These are phyloP conservation scores for Colletotrichum simmondsii DNA, from an alignment of 2,329 filamentous ascomycete genomes.

Conservation along the genomic window DNA sequence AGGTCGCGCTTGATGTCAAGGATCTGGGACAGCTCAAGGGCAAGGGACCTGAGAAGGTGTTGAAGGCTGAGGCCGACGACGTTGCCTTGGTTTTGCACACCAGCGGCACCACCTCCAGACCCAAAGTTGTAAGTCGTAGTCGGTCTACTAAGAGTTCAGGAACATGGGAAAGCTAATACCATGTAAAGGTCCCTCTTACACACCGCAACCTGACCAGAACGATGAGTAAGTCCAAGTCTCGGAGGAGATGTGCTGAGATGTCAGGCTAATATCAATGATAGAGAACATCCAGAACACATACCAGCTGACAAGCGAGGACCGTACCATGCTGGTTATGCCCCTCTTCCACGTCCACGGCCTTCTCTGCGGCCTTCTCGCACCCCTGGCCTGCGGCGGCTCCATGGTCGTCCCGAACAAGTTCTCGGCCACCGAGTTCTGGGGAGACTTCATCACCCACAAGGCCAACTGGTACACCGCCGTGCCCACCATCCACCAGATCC, in stretches of 20 bases:
- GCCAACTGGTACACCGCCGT: constrained; percentile 95
- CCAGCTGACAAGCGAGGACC: constrained; percentile 74
- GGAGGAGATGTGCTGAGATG: constrained; percentile 9
- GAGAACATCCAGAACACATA: constrained; percentile 85
- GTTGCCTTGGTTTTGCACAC: constrained; percentile 86
- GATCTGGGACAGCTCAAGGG: constrained; percentile 74
- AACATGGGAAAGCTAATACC: constrained; percentile 26
- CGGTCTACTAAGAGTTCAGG: neutral
- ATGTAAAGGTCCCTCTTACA: constrained; percentile 75
- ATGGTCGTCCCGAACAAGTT: constrained; percentile 83
- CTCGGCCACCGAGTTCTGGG: constrained; percentile 86
- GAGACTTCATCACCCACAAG: constrained; percentile 76
- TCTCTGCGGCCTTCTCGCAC: constrained; percentile 82
- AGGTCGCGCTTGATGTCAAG: constrained; percentile 83
- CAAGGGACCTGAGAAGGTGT: constrained; percentile 49
- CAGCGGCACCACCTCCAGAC: constrained; percentile 83
- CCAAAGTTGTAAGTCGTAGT: constrained; percentile 74
- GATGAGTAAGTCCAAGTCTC: constrained; percentile 67
- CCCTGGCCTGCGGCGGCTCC: constrained; percentile 79
- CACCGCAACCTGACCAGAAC: constrained; percentile 84
- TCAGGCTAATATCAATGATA: constrained; percentile 40
- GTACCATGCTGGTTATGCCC: constrained; percentile 90
- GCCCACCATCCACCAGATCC: constrained; percentile 92
- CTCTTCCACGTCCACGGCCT: constrained; percentile 93
- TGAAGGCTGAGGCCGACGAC: constrained; percentile 76